A percentile compares a stretch with the other conserved stretches of the same genome.
Conservation (phyloP, 441 rosid species). For the Adansonia grandidieri region DNA sequence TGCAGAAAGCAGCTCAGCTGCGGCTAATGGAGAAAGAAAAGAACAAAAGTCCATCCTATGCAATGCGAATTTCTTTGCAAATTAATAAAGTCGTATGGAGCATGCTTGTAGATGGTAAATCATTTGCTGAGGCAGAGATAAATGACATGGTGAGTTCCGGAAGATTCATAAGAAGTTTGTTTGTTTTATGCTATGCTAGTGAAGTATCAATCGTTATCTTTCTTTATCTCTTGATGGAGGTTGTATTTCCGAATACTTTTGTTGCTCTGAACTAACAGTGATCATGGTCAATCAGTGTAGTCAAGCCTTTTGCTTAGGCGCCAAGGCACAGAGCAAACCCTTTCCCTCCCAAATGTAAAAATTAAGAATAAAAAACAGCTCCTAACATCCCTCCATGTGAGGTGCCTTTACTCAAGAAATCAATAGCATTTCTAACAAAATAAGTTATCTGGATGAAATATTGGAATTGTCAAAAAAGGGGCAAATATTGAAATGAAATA, state of each 20-base stretch:
- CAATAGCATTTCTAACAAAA: constrained; percentile 10
- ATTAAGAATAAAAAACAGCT: background rate
- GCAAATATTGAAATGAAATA: constrained; percentile 15
- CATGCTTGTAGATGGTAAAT: constrained; percentile 96
- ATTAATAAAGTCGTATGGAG: constrained; percentile 91
- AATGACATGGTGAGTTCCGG: constrained; percentile 85
- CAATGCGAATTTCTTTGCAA: constrained; percentile 93
- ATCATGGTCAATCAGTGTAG: background rate
- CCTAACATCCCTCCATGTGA: background rate
- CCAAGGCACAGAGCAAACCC: background rate
- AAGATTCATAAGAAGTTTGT: constrained; percentile 10
- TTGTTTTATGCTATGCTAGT: background rate
- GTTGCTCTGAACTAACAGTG: constrained; percentile 13
- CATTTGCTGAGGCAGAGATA: constrained; percentile 98
- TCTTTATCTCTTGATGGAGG: constrained; percentile 10
- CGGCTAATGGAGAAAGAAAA: constrained; percentile 92
- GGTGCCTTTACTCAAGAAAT: constrained; percentile 1
- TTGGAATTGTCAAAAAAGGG: background rate
- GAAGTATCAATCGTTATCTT: background rate
- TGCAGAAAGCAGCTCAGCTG: constrained; percentile 90
- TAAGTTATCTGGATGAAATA: background rate
- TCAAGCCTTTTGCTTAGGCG: constrained; percentile 14
- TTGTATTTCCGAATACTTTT: background rate
- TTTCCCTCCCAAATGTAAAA: background rate
- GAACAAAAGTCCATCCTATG: constrained; percentile 95